Percentiles rank a stretch among this genome's conserved stretches.
These are phyloP conservation scores for Achaetomiella virescens DNA, from an alignment of 495 filamentous ascomycete genomes.

Conservation along the genomic window DNA sequence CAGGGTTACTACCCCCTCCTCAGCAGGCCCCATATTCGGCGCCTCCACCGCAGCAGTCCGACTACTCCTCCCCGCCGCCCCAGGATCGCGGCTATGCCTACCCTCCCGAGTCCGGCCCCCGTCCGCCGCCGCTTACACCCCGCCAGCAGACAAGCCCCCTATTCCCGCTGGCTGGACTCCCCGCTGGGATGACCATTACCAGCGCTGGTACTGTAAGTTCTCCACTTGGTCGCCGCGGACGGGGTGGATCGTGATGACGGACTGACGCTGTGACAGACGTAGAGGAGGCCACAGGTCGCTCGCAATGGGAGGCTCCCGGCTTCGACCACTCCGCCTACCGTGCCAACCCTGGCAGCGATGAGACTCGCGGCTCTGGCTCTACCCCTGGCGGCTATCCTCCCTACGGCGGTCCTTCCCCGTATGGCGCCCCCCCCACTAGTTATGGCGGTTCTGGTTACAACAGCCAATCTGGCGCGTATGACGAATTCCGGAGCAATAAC, in stretches of 20 bases:
- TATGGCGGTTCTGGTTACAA: slow-evolving; percentile 9
- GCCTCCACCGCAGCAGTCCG: not conserved
- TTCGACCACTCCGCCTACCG: slow-evolving; percentile 11
- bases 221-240: too few relatives aligned
- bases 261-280: slow-evolving; percentile 34
- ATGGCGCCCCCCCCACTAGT: not conserved
- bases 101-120: slow-evolving; percentile 5
- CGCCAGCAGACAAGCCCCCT: slow-evolving; percentile 44
- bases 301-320: slow-evolving; percentile 54
- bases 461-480: slow-evolving; percentile 24
- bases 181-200: slow-evolving; percentile 50
- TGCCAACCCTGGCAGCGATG: not conserved
- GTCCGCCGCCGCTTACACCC: slow-evolving; percentile 36
- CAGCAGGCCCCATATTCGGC: too few relatives aligned
- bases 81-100: not conserved
- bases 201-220: slow-evolving; percentile 49
- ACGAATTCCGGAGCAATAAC: slow-evolving; percentile 28
- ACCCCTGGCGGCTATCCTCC: not conserved
- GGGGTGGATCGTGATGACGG: too few relatives aligned
- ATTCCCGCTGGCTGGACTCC: slow-evolving; percentile 55
- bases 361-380: slow-evolving; percentile 11
- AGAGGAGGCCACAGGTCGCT: slow-evolving; percentile 51
- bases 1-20: not conserved
- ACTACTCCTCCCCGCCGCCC: slow-evolving; percentile 17
- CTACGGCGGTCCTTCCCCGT: not conserved